Evolutionary conservation across 805 yeast species (phyloP).

Genomic region (Candida arabinofermentans): DNA sequence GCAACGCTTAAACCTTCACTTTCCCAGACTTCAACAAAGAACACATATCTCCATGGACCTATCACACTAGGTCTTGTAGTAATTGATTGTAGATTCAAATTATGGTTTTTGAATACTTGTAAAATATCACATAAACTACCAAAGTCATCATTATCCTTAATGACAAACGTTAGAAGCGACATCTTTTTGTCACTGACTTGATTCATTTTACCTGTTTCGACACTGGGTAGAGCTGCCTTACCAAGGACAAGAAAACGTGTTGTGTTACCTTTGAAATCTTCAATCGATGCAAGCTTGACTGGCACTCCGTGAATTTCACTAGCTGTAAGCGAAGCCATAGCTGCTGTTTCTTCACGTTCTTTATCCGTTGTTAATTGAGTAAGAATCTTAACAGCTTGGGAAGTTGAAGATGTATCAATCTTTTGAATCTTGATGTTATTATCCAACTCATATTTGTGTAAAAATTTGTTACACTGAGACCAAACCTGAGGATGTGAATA

Average conservation of each 20-base stretch:
- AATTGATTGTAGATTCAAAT: constrained; percentile 65
- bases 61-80: constrained; percentile 71
- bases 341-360: constrained; percentile 46
- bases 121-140: constrained; percentile 73
- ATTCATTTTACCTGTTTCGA: constrained; percentile 1
- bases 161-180: constrained; percentile 61
- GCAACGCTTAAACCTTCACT: constrained; percentile 29
- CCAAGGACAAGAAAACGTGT: constrained; percentile 80
- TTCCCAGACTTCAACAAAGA: constrained; percentile 66
- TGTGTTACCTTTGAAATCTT: constrained; percentile 72
- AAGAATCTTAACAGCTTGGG: constrained; percentile 75
- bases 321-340: constrained; percentile 71
- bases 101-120: constrained; percentile 47
- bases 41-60: constrained; percentile 75
- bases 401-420: constrained; percentile 75
- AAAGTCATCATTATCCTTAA: constrained; percentile 57
- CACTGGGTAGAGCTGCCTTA: constrained; percentile 22
- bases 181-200: constrained; percentile 28
- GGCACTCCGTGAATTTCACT: constrained; percentile 56
- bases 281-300: constrained; percentile 52
- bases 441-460: constrained; percentile 34
- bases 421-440: constrained; percentile 35
- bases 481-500: constrained; percentile 98
- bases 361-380: constrained; percentile 29
- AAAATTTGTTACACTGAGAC: constrained; percentile 79